Evolutionary conservation across 768 basidiomycete species (phyloP), one percentile per base, ranked within the genome.

Genomic region (Cyathus striatus): DNA sequence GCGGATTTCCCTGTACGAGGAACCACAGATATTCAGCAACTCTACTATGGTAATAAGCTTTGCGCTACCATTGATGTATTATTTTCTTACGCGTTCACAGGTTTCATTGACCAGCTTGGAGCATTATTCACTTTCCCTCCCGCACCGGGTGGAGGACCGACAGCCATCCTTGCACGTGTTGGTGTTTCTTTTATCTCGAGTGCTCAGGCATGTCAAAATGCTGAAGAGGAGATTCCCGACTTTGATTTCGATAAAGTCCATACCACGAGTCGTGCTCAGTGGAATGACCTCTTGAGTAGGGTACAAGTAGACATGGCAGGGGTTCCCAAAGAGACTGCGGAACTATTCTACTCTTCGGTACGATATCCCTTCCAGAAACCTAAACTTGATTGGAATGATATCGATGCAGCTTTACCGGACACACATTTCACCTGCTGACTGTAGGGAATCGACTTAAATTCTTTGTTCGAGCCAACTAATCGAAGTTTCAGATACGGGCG

Each of bases 181-280:
- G 81, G 82, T n/a, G 72, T 84, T 5, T 82, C 80, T 0, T 72
- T 83, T 49, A 76, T 83, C 40, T 83, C 81, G 3, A 63, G 66
- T 17, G 68, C 66, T 1, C 81, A 82, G 49, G 82, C 82, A 0
- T 84, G 81, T 50, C 49, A 61, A 2, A 82, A 79, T 47, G 81
- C 80, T 2, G 74, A 79, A 47, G 64, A 70, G 34, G 82, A 84
- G 51, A 78, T 84, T 5, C 73, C 76, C 0, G 61, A 72, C 44
- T 81, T 73, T 49, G 72, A 78, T 46, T 81, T 83, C 50, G 72
- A 74, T 2, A 53, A 56, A 4, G 73, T 79, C 3, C 63, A 65
- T n/a, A 46, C 48, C 3, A 67, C 66, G 23, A 68, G 67, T 16
- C 62, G 73, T 24, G 63, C 59, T 4, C 60, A 68, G 39, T 84